A percentile compares a stretch with the other conserved stretches of the same genome.
Conservation (phyloP, 2,329 filamentous ascomycete species). For the Lachnellula arida region DNA sequence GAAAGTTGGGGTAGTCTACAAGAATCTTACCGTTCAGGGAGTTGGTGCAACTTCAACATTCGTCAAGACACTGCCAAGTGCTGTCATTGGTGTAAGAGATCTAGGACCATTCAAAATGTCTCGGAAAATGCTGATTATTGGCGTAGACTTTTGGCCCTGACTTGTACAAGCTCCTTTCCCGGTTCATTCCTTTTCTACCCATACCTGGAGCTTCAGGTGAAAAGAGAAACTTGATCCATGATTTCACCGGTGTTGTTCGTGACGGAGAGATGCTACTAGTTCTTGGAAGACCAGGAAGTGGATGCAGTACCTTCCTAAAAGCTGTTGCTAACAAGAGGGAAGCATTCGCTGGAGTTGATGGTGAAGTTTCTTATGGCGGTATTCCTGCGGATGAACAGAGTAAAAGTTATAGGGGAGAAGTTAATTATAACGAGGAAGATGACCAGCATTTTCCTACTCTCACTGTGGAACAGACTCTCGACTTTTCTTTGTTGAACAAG, state of each 20-base stretch:
- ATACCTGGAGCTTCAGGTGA: constrained; percentile 19
- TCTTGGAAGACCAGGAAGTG: constrained; percentile 67
- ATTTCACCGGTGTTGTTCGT: constrained; percentile 62
- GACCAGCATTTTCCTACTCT: constrained; percentile 70
- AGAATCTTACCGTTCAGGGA: constrained; percentile 70
- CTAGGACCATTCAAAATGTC: background rate
- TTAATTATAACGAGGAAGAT: constrained; percentile 74
- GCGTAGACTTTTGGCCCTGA: constrained; percentile 69
- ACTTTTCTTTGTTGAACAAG: constrained; percentile 71
- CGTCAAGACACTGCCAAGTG: constrained; percentile 68
- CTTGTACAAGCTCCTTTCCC: constrained; percentile 57
- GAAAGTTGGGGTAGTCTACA: constrained; percentile 73
- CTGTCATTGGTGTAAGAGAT: constrained; percentile 53
- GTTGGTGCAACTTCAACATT: constrained; percentile 61
- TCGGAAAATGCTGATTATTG: background rate
- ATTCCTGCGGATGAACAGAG: constrained; percentile 63
- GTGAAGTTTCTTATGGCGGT: constrained; percentile 68
- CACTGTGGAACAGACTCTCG: constrained; percentile 73
- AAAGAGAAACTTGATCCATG: constrained; percentile 49
- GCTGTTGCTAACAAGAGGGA: constrained; percentile 66
- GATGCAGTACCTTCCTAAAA: constrained; percentile 74
- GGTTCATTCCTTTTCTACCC: constrained; percentile 26
- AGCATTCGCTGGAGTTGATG: constrained; percentile 60
- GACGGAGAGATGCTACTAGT: constrained; percentile 71
- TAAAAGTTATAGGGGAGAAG: constrained; percentile 64